A percentile compares a stretch with the other conserved stretches of the same genome.
phyloP scores from a whole-genome alignment of 2,329 filamentous ascomycete species.

The Plenodomus lindquistii region DNA sequence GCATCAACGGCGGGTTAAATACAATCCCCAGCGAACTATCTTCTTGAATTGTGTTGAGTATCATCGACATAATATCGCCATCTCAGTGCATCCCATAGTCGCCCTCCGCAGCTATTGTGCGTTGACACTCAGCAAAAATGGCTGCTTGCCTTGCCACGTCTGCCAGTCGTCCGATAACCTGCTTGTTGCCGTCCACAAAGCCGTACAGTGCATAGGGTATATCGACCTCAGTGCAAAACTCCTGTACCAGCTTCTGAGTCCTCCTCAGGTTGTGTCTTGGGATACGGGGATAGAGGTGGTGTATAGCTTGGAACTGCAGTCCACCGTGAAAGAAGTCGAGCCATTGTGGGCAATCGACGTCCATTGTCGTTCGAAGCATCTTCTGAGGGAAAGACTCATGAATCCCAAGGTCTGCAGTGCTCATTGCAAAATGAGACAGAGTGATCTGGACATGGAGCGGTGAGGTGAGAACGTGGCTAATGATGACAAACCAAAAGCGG shows the following conservation, averaged over 20 bases:
- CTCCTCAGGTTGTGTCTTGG: constrained; percentile 69
- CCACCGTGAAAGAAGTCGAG: constrained; percentile 74
- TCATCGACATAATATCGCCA: neutral
- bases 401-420: constrained; percentile 65
- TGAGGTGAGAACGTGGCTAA: constrained; percentile 68
- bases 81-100: constrained; percentile 34
- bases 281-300: constrained; percentile 70
- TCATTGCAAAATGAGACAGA: constrained; percentile 74
- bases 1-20: no score
- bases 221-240: constrained; percentile 66
- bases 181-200: constrained; percentile 66
- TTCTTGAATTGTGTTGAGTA: no score
- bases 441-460: constrained; percentile 74
- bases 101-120: constrained; percentile 43
- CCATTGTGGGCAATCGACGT: constrained; percentile 73
- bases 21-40: no score
- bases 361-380: constrained; percentile 73
- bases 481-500: constrained; percentile 64
- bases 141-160: constrained; percentile 66
- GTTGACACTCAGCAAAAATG: constrained; percentile 61
- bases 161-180: constrained; percentile 57
- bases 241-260: constrained; percentile 62
- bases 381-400: constrained; percentile 70
- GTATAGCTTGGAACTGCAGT: constrained; percentile 72
- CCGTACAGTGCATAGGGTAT: constrained; percentile 66